Evolutionary conservation across 306 rosid genomes (phyloP), one percentile per base, ranked within the genome.

Genomic region (Sicyos baderoa): DNA sequence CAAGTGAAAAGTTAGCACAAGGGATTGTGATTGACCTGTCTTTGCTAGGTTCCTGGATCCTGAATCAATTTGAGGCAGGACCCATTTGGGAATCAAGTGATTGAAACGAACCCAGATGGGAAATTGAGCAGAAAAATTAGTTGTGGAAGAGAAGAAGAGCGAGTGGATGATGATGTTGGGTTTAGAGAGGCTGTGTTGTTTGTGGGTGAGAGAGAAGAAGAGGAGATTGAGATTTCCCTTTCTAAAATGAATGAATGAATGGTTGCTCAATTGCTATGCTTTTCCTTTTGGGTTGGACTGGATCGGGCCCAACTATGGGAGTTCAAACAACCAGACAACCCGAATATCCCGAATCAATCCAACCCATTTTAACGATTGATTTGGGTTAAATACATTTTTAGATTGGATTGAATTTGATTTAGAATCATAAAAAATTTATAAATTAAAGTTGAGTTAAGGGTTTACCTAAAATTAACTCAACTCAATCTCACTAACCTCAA

Each of bases 51-150:
- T 61, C 25, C 67, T 16, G 9, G 68, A 35, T 61, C 68, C 16
- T 61, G 50, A 4, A 17, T 37, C 50, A 17, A 61, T 37, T 61
- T 17, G 16, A 9, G 16, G 9, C 49, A 40, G 10, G 8, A 14
- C 49, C 50, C 68, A 61, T 61, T 42, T 61, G 16, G 12, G 49
- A 23, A 35, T 49, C 11, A 9, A 32, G 48, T 60, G 48, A 9
- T 37, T n/a, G 68, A n/a, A 61, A n/a, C n/a, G n/a, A n/a, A 37
- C 68, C 25, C 68, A 61, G 68, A 37, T 35, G 17, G n/a, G 50
- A 37, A 37, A 37, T 13, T 17, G 27, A 61, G 67, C 49, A 35
- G 4, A 59, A 17, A 37, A 37, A 61, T 13, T 9, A 61, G 23
- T 4, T 4, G 50, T 15, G 13, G 10, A 3, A 15, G 44, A 58